phyloP scores from a whole-genome alignment of 2,329 filamentous ascomycete species.

The Parafenestella ontariensis region DNA sequence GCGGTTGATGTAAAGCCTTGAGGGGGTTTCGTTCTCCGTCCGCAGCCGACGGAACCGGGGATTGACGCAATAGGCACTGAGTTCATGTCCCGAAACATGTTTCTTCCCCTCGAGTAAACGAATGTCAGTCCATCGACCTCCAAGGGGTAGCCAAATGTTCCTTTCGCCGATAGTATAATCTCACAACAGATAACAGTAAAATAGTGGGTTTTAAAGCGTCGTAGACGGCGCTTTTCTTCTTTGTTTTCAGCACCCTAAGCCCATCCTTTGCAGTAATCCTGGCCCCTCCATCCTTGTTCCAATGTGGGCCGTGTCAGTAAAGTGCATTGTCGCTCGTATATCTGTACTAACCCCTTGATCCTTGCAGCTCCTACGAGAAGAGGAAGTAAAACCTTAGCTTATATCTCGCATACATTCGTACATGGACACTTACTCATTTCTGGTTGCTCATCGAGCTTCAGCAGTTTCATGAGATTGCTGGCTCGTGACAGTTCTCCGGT shows the following conservation, averaged over 20 bases:
- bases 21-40: background rate
- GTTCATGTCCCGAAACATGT: background rate
- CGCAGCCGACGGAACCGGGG: background rate
- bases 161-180: conserved; percentile 1
- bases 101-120: background rate
- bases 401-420: background rate
- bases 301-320: background rate
- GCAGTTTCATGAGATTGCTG: conserved; percentile 1
- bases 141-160: background rate
- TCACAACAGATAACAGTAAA: conserved; percentile 3
- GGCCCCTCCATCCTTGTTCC: background rate
- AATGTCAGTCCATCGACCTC: conserved; percentile 8
- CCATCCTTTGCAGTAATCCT: background rate
- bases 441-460: conserved; percentile 3
- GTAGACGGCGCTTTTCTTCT: conserved; percentile 1
- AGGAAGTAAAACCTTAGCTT: background rate
- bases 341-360: background rate
- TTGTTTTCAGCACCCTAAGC: conserved; percentile 5
- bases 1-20: background rate
- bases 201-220: conserved; percentile 4
- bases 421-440: background rate
- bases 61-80: background rate
- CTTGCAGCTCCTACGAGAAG: background rate
- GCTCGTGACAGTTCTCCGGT: conserved; percentile 1
- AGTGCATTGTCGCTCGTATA: background rate